Evolutionary conservation across 2,329 filamentous ascomycete genomes (phyloP), one percentile per base, ranked within the genome.

Genomic region (Juglanconis oblonga): DNA sequence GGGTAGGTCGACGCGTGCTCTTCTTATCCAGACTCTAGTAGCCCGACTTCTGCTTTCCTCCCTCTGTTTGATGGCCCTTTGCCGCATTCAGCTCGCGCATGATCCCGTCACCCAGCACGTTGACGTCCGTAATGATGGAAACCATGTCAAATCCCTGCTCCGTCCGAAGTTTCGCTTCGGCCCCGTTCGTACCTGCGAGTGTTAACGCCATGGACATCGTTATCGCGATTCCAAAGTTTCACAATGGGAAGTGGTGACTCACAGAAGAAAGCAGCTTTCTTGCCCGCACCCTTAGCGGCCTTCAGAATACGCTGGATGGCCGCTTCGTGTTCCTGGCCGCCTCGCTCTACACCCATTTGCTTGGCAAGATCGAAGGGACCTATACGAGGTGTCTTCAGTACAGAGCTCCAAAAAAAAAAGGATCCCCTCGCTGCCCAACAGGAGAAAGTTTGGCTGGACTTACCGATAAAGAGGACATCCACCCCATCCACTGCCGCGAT

Each of bases 231-330:
- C 24, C 24, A 24, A 24, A 24, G 9, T 49, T 29, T 54, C 3
- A 48, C 42, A 10, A 4, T 1, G 4, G 11, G 52, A n/a, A 24
- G 13, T 36, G 7, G 33, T 31, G 38, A 68, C 67, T n/a, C 68
- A 72, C 74, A 76, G 67, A 76, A 77, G 35, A 77, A 76, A 49
- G 74, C 74, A 32, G 73, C 73, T 63, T 68, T 74, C 66, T 76
- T 77, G 53, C 74, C 73, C 4, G 70, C 68, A 2, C 66, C 66
- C 58, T 71, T 68, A 24, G 71, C 70, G 3, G 74, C 74, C 31
- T 65, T 63, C 51, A 74, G 55, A 45, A 72, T 70, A 9, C 70
- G 70, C 49, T 73, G 67, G 40, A 77, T 77, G 44, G 73, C 72
- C 33, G 71, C 72, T 60, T 75, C 74, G 62, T 76, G 74, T 64